Evolutionary conservation across 768 basidiomycete species (phyloP), one percentile per base, ranked within the genome.

Genomic region (Pleurotus cornucopiae): DNA sequence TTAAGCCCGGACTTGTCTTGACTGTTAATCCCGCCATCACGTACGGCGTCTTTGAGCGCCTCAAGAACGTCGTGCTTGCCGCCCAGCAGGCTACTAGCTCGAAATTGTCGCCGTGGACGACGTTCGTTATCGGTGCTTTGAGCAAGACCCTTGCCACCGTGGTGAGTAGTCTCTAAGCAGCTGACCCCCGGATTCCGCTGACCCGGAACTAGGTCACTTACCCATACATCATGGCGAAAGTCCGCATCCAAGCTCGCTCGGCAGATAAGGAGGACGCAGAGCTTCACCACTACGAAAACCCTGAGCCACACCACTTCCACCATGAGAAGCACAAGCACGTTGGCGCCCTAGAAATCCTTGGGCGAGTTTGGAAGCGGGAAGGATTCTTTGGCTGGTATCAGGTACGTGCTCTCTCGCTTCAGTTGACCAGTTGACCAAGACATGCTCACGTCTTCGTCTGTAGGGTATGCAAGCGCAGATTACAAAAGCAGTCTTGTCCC

Each of bases 1-100:
- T 98, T 58, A 91, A 88, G 67, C 95, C 97, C 1, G 85, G 91
- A 40, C 73, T 99, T 61, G 93, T 98, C n/a, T 80, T 99, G 34
- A 98, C 96, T 34, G 85, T 94, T 53, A 98, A 98, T 70, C 96
- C 97, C 4, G 94, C 96, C 20, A 98, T 99, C 69, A 99, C 96
- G 1, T 98, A 96, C 65, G 97, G 97, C 48, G 78, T 87, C 40
- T 98, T 91, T 66, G 96, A 98, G 73, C 83, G 97, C 43, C 77
- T 98, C 55, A 98, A 98, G 75, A 80, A 77, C 44, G 59, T 90
- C 2, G 68, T 92, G 34, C 70, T 93, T 18, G 71, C 84, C 37
- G 83, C 84, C 5, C 73, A 76, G 64, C 72, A 69, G 30, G 73
- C 76, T 6, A 76, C 73, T 2, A 63, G 73, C 0, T 68, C 65